Evolutionary conservation across 495 filamentous ascomycete species (phyloP).

Genomic region (Tetracladium setigerum): DNA sequence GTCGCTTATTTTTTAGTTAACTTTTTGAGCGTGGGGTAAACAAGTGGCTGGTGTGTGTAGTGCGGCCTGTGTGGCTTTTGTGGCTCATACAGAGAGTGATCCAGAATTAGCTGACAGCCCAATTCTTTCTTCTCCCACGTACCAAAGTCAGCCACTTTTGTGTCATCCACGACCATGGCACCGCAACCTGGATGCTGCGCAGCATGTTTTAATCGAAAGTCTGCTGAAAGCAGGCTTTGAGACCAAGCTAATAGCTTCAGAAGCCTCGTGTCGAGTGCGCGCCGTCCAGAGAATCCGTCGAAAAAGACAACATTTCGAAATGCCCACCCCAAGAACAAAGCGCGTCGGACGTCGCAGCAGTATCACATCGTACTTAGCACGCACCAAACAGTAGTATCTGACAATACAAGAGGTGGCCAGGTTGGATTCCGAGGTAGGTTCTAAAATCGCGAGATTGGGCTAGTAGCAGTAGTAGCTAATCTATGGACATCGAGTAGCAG

Average conservation of each 20-base stretch:
- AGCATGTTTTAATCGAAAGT: conserved; percentile 20
- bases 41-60: too few relatives aligned
- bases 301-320: conserved; percentile 14
- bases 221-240: conserved; percentile 22
- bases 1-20: too few relatives aligned
- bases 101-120: too few relatives aligned
- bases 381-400: conserved; percentile 8
- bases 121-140: conserved; percentile 15
- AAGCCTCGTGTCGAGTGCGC: conserved; percentile 16
- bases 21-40: too few relatives aligned
- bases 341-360: conserved; percentile 17
- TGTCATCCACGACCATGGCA: conserved; percentile 18
- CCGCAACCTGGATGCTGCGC: conserved; percentile 13
- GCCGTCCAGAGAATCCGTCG: conserved; percentile 21
- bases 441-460: conserved; percentile 11
- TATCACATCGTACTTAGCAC: conserved; percentile 11
- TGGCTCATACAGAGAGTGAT: too few relatives aligned
- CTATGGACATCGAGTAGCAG: conserved; percentile 8
- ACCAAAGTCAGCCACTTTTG: conserved; percentile 16
- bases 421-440: conserved; percentile 11
- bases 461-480: conserved; percentile 10
- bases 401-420: conserved; percentile 1
- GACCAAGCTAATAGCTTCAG: conserved; percentile 20
- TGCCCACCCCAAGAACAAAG: conserved; percentile 15
- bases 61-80: too few relatives aligned